These are phyloP conservation scores for Sicyos baderoa DNA, from an alignment of 306 rosid genomes.

Conservation along the genomic window DNA sequence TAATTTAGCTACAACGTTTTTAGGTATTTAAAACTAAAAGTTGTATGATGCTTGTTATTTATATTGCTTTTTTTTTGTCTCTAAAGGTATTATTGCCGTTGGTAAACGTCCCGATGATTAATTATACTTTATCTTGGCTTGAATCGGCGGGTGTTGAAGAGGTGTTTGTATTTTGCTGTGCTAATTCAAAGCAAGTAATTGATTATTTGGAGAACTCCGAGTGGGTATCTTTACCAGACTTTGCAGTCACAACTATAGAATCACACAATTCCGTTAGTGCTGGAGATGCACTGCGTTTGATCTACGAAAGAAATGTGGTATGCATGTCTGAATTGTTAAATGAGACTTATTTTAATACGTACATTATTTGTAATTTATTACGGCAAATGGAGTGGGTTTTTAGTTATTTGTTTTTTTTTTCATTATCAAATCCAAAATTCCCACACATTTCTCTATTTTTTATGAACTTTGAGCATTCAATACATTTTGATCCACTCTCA, in stretches of 20 bases:
- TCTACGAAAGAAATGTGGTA: conserved; percentile 97
- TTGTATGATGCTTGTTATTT: background rate
- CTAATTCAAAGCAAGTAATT: conserved; percentile 83
- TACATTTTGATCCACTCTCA: background rate
- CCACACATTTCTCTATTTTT: background rate
- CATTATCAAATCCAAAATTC: background rate
- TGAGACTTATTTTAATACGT: background rate
- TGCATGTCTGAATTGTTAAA: conserved; percentile 4
- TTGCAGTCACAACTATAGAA: conserved; percentile 60
- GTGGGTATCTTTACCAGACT: conserved; percentile 73
- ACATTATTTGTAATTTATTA: background rate
- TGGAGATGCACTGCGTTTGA: conserved; percentile 82
- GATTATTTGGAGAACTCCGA: conserved; percentile 66
- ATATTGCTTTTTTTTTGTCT: background rate
- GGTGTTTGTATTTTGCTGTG: conserved; percentile 88
- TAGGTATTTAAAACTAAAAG: background rate
- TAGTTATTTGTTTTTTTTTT: background rate
- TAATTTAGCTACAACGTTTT: background rate
- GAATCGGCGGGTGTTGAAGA: conserved; percentile 97
- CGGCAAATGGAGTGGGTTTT: background rate
- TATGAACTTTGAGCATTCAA: background rate
- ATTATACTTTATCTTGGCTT: conserved; percentile 85
- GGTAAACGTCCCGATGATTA: conserved; percentile 81
- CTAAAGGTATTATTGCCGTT: conserved; percentile 69
- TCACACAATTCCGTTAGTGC: conserved; percentile 86